Base-by-base conservation (phyloP, 2,329 filamentous ascomycete species). In the Penicillium oxalicum region DNA sequence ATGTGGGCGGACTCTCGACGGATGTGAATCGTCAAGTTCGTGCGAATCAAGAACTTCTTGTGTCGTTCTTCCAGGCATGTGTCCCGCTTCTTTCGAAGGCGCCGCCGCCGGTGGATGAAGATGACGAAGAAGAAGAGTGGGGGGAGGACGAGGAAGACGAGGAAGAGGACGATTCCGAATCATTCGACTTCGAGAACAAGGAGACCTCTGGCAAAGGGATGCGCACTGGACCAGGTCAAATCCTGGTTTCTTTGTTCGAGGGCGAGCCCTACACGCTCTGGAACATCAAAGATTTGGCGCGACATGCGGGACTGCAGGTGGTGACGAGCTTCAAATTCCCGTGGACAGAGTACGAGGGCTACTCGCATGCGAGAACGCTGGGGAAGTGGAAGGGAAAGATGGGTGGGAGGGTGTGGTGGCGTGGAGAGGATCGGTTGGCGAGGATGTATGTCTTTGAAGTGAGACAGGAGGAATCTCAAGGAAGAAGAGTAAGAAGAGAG, bases 11-110 rank as follows among this genome's bases (percentile, higher is more conserved):
- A 40, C 84, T 94, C 61, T 87, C 82, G 56, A 97, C 86, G 59
- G 91, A 97, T 72, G 86, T 96, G 48, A 96, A 96, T 73, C 79
- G 93, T 33, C 93, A 98, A 71, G 90, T 96, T 11, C 83, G 93
- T 48, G 82, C 88, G 67, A 97, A 98, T 72, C 91, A 95, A 70
- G 73, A 76, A 50, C 64, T 77, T 8, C 62, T 77, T 5, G 74
- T 77, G 25, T 67, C 65, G 1, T 77, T 77, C 52, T 76, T 77
- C 58, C 71, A 72, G 49, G 61, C 65, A 4, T 73, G 69, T 51
- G 65, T 70, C 37, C 67, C 70, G 4, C 57, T 76, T 25, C 56
- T 72, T 32, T 70, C 70, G 40, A 45, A 53, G 47, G 60, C 63
- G 40, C 58, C 54, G 8, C 47, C 51, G 32, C 47, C 41, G 39